Conservation (phyloP, 768 basidiomycete species). For the Suillus subluteus region DNA sequence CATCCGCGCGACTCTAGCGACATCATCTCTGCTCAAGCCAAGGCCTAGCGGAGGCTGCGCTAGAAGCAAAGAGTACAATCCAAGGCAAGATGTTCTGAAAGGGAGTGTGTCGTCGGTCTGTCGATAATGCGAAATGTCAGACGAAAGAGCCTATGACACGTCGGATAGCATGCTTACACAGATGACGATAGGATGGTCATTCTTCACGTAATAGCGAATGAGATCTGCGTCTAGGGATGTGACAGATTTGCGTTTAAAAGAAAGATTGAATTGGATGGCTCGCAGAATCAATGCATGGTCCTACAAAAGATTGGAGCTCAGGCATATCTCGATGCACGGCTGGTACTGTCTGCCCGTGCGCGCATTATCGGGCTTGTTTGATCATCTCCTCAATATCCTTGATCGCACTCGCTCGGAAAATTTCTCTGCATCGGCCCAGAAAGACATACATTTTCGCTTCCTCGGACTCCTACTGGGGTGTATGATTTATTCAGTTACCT, state of each 20-base stretch:
- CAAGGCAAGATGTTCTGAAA: constrained; percentile 73
- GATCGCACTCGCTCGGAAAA: constrained; percentile 23
- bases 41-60: constrained; percentile 72
- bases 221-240: constrained; percentile 68
- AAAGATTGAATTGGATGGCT: not conserved
- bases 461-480: not conserved
- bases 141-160: constrained; percentile 4
- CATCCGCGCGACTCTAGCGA: constrained; percentile 59
- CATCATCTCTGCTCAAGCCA: constrained; percentile 61
- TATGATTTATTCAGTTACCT: too few species aligned
- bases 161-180: constrained; percentile 52
- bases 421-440: constrained; percentile 20
- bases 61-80: constrained; percentile 79
- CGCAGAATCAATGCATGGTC: constrained; percentile 27
- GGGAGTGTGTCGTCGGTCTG: constrained; percentile 85
- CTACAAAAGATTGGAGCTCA: constrained; percentile 77
- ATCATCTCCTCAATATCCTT: constrained; percentile 24
- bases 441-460: constrained; percentile 1
- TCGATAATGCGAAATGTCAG: not conserved
- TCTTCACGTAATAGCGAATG: constrained; percentile 63
- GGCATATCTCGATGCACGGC: constrained; percentile 77
- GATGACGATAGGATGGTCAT: constrained; percentile 71
- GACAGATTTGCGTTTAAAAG: constrained; percentile 68
- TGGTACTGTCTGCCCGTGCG: constrained; percentile 38
- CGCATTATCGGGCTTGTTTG: not conserved